A percentile compares a stretch with the other conserved stretches of the same genome.
Conservation (phyloP, 208 protist species). For the Leishmania gerbilli region DNA sequence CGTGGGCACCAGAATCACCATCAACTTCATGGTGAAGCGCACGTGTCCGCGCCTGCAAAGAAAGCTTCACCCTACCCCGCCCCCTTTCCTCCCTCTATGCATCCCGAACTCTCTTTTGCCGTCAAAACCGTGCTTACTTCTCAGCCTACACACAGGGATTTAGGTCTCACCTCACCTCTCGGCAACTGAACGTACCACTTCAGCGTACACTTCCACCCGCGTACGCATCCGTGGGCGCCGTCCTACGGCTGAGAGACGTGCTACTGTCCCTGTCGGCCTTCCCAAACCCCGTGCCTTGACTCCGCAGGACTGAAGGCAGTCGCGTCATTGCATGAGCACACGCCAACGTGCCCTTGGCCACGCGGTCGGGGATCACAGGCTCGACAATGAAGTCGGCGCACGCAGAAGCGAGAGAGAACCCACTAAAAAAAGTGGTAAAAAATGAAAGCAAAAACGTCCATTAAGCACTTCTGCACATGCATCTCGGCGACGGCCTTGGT, state of each 20-base stretch:
- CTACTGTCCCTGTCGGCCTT: neutral
- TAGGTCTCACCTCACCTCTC: neutral
- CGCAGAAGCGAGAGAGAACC: neutral
- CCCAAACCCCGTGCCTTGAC: neutral
- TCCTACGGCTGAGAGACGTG: neutral
- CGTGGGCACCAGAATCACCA: neutral
- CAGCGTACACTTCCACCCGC: neutral
- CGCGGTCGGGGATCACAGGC: neutral
- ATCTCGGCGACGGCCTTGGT: neutral
- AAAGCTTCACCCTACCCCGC: neutral
- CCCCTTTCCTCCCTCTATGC: neutral
- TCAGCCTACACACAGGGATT: neutral
- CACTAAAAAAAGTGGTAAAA: neutral
- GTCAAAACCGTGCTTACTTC: neutral
- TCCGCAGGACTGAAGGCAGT: neutral
- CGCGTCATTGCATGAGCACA: neutral
- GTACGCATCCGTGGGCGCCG: neutral
- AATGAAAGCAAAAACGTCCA: neutral
- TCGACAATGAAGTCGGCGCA: neutral
- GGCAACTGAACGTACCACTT: neutral
- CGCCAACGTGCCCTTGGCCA: neutral
- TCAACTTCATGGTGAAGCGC: neutral
- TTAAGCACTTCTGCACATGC: neutral
- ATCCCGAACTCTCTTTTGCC: neutral
- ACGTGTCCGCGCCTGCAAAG: neutral